phyloP scores from a whole-genome alignment of 2,329 filamentous ascomycete species.

The Hysterium pulicare region DNA sequence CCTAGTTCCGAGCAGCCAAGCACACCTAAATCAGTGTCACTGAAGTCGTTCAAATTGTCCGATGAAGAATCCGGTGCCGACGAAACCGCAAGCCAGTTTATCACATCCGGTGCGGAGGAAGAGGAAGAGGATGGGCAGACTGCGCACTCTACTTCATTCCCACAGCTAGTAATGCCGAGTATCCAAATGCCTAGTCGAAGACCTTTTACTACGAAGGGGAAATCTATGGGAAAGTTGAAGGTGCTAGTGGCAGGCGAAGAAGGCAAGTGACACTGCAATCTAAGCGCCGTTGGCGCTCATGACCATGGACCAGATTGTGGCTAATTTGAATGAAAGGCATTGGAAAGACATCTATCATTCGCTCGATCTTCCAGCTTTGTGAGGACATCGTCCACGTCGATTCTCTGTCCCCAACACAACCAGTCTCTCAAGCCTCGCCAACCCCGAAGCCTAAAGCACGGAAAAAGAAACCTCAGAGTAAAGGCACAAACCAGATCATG shows the following conservation, averaged over 20 bases:
- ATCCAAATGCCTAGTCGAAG: constrained; percentile 84
- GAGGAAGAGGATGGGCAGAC: constrained; percentile 42
- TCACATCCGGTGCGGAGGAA: constrained; percentile 54
- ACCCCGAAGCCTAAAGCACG: constrained; percentile 23
- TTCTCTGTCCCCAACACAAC: constrained; percentile 45
- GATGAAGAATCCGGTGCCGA: constrained; percentile 56
- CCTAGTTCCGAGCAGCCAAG: constrained; percentile 52
- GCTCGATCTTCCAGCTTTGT: constrained; percentile 79
- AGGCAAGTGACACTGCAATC: constrained; percentile 48
- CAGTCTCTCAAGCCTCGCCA: constrained; percentile 20
- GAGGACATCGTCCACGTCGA: constrained; percentile 95
- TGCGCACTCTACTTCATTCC: constrained; percentile 41
- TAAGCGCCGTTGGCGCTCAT: not conserved
- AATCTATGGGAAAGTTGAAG: constrained; percentile 79
- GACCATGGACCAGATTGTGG: too few species aligned
- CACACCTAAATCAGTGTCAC: constrained; percentile 58
- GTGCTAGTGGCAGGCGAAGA: constrained; percentile 78
- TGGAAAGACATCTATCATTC: constrained; percentile 87
- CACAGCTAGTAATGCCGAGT: constrained; percentile 97
- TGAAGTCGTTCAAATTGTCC: constrained; percentile 57
- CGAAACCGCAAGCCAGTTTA: constrained; percentile 54
- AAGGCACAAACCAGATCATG: constrained; percentile 27
- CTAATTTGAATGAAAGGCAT: constrained; percentile 54
- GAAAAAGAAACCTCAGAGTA: constrained; percentile 18
- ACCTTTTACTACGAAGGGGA: constrained; percentile 86